Evolutionary conservation across 202 grass and related monocot species (phyloP).

Genomic region (Brachypodium distachyon): DNA sequence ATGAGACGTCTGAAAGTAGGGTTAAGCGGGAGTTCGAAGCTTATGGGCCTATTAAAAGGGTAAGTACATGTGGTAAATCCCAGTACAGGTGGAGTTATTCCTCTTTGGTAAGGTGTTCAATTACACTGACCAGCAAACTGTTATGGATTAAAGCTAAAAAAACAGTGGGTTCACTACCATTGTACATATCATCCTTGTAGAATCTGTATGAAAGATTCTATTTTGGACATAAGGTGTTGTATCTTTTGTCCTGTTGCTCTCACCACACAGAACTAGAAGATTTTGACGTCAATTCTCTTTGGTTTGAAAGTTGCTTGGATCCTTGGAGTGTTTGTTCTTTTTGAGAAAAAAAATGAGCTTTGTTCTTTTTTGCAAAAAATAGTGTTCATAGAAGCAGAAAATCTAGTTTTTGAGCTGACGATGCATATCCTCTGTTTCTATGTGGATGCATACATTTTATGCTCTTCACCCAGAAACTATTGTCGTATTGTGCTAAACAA

Average conservation of each 20-base stretch:
- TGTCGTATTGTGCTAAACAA: neutral
- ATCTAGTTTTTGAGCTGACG: neutral
- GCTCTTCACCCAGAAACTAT: neutral
- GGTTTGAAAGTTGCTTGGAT: neutral
- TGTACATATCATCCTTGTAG: neutral
- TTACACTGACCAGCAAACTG: slow-evolving; percentile 12
- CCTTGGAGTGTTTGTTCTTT: neutral
- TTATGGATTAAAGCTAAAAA: too few relatives aligned
- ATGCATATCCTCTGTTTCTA: neutral
- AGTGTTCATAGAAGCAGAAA: too few relatives aligned
- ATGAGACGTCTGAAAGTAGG: slow-evolving; percentile 55
- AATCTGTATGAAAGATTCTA: neutral
- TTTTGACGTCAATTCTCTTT: neutral
- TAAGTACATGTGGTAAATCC: slow-evolving; percentile 42
- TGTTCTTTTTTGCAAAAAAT: neutral
- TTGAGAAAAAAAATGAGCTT: neutral
- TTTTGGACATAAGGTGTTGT: neutral
- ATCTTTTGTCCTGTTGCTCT: neutral
- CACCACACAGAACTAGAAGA: neutral
- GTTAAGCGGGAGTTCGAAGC: slow-evolving; percentile 78
- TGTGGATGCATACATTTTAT: neutral
- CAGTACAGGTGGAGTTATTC: slow-evolving; percentile 51
- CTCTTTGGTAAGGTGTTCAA: slow-evolving; percentile 46
- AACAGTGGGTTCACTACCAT: too few relatives aligned
- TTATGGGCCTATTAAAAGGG: slow-evolving; percentile 86